phyloP scores from a whole-genome alignment of 2,329 filamentous ascomycete genomes.

The Talaromyces funiculosus region DNA sequence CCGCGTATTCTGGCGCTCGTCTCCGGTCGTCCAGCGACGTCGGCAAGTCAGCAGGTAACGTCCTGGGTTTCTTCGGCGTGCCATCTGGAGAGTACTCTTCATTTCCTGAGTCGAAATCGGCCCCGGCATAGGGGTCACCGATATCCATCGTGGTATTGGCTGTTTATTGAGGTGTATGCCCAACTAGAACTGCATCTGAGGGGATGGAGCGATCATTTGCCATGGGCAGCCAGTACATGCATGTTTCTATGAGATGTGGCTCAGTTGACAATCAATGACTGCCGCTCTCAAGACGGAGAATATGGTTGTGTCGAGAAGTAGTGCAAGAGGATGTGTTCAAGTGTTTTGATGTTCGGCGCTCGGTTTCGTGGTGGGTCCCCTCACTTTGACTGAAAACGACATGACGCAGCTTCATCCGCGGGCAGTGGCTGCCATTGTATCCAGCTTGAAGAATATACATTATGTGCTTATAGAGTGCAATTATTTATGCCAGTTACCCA shows the following conservation, averaged over 20 bases:
- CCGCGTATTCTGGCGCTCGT: constrained; percentile 58
- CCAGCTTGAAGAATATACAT: background rate
- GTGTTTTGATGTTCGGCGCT: background rate
- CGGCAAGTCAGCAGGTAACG: constrained; percentile 77
- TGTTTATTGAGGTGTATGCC: constrained; percentile 1
- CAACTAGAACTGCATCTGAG: constrained; percentile 9
- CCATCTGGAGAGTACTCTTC: constrained; percentile 7
- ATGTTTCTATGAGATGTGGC: background rate
- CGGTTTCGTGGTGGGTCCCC: constrained; percentile 3
- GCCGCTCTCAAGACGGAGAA: too few relatives aligned
- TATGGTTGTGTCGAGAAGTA: too few relatives aligned
- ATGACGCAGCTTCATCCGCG: background rate
- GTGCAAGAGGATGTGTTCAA: background rate
- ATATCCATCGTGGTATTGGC: constrained; percentile 9
- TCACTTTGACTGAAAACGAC: background rate
- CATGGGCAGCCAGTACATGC: constrained; percentile 1
- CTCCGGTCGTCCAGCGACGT: constrained; percentile 86
- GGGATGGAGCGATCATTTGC: constrained; percentile 4
- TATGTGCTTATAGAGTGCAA: too few relatives aligned
- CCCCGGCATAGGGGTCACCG: constrained; percentile 26
- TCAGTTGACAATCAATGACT: background rate
- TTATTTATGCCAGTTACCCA: too few relatives aligned
- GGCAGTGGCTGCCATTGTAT: background rate
- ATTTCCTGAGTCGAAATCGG: constrained; percentile 12
- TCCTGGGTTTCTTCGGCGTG: constrained; percentile 24